Percentiles rank a stretch among this genome's conserved stretches.
Evolutionary conservation across 768 basidiomycete genomes (phyloP).

Genomic region (Glaciozyma martinii): DNA sequence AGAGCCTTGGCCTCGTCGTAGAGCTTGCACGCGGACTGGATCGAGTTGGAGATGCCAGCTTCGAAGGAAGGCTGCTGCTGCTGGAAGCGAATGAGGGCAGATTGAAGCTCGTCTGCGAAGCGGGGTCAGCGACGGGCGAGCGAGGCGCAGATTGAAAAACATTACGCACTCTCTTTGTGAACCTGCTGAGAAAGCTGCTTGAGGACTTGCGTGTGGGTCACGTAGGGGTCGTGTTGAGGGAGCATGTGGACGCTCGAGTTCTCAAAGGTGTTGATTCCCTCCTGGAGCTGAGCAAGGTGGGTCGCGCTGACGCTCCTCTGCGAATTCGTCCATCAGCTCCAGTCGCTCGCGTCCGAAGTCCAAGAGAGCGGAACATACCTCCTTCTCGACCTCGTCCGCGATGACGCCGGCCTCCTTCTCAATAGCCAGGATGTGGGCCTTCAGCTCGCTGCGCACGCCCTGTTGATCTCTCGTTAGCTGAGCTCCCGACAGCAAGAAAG

Average conservation of each 20-base stretch:
- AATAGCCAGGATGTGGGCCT: conserved; percentile 46
- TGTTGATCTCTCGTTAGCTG: not conserved
- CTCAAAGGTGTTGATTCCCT: conserved; percentile 31
- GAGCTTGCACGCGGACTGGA: conserved; percentile 17
- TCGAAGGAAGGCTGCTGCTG: conserved; percentile 31
- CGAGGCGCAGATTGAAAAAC: not conserved
- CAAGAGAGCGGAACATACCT: conserved; percentile 9
- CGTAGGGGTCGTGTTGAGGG: conserved; percentile 21
- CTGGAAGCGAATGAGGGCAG: conserved; percentile 33
- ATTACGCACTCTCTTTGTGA: conserved; percentile 25
- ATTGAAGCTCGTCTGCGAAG: conserved; percentile 25
- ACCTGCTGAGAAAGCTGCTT: conserved; percentile 49
- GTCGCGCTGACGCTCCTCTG: conserved; percentile 20
- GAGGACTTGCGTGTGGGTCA: conserved; percentile 33
- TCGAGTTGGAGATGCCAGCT: conserved; percentile 10
- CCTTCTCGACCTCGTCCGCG: conserved; percentile 26
- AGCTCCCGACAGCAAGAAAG: not conserved
- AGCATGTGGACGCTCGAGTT: not conserved
- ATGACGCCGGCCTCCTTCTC: conserved; percentile 40
- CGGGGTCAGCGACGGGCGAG: not conserved
- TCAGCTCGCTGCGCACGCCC: conserved; percentile 21
- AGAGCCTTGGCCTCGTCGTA: conserved; percentile 22
- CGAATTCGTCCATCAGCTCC: not conserved
- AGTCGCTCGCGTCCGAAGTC: too few relatives aligned
- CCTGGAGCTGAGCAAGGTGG: conserved; percentile 24